Percentiles rank a stretch among this genome's conserved stretches.
Conservation (phyloP, 2,329 filamentous ascomycete species). For the Davidsoniella neocaledoniae region DNA sequence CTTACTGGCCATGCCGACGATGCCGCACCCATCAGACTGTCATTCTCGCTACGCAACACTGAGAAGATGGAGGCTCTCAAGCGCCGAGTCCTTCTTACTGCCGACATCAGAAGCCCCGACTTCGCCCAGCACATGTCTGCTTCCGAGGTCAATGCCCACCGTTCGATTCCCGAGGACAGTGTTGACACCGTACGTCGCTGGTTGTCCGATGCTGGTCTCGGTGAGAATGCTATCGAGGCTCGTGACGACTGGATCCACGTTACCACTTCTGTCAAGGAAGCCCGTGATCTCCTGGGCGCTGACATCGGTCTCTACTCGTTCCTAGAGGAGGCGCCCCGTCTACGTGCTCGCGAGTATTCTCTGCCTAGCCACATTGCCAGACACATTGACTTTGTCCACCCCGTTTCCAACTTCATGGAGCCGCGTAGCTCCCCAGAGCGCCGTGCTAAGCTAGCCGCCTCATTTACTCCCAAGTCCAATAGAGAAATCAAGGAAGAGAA, state of each 20-base stretch:
- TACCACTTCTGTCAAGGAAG: constrained; percentile 23
- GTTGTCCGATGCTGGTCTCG: constrained; percentile 24
- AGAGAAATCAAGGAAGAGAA: constrained; percentile 10
- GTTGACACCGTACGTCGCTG: constrained; percentile 24
- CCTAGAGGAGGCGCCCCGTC: constrained; percentile 20
- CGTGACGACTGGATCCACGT: constrained; percentile 28
- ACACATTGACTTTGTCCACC: constrained; percentile 30
- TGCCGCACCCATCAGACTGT: constrained; percentile 8
- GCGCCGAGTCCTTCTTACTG: constrained; percentile 15
- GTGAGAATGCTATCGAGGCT: constrained; percentile 15
- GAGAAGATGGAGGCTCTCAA: constrained; percentile 11
- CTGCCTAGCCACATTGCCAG: constrained; percentile 24
- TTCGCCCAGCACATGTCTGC: constrained; percentile 28
- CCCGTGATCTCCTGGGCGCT: constrained; percentile 23
- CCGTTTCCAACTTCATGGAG: constrained; percentile 32
- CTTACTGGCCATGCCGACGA: constrained; percentile 4
- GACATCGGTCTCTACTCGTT: constrained; percentile 28
- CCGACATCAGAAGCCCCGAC: constrained; percentile 27
- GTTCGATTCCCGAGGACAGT: constrained; percentile 20
- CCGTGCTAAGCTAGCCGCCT: constrained; percentile 7
- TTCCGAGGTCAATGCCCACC: constrained; percentile 22
- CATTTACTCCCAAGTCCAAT: constrained; percentile 17
- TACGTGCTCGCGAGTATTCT: constrained; percentile 29
- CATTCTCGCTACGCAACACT: constrained; percentile 12
- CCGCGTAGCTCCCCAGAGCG: constrained; percentile 16